Evolutionary conservation across 352 stramenopile genomes (phyloP).

Genomic region (Phytopythium montanum): DNA sequence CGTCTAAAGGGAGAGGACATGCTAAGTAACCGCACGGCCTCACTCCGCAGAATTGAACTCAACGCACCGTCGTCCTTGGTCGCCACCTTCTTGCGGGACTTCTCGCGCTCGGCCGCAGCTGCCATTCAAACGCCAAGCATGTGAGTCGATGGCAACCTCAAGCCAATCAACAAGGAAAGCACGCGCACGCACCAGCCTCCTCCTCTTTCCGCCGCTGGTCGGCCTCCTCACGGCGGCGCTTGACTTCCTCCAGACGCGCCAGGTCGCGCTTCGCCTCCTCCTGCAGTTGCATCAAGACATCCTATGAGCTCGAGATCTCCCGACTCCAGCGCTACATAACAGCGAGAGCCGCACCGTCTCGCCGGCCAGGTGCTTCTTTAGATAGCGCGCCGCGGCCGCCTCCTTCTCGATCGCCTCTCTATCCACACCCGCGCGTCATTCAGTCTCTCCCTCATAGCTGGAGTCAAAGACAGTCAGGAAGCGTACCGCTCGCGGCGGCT

Average conservation of each 20-base stretch:
- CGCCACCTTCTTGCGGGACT: slow-evolving; percentile 58
- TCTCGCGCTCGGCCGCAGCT: slow-evolving; percentile 60
- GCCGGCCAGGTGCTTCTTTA: slow-evolving; percentile 83
- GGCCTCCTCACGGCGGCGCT: slow-evolving; percentile 76
- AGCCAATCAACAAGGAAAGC: neutral
- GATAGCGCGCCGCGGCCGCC: slow-evolving; percentile 56
- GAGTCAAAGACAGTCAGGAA: neutral
- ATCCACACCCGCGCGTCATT: neutral
- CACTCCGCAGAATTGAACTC: neutral
- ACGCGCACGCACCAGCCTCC: slow-evolving; percentile 49
- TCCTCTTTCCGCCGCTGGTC: slow-evolving; percentile 80
- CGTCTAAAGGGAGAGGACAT: slow-evolving; percentile 28
- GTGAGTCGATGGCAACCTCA: neutral
- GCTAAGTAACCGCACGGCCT: neutral
- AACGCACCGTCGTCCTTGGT: slow-evolving; percentile 59
- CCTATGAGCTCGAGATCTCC: neutral
- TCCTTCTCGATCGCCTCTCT: slow-evolving; percentile 87
- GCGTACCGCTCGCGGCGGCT: slow-evolving; percentile 69
- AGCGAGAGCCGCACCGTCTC: slow-evolving; percentile 48
- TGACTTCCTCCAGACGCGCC: slow-evolving; percentile 70
- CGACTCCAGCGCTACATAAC: neutral
- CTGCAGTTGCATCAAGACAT: slow-evolving; percentile 11
- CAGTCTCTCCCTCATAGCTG: neutral
- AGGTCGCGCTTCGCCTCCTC: slow-evolving; percentile 87
- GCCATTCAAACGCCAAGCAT: neutral